Conservation (phyloP, 768 basidiomycete genomes). For the Suillus placidus region DNA sequence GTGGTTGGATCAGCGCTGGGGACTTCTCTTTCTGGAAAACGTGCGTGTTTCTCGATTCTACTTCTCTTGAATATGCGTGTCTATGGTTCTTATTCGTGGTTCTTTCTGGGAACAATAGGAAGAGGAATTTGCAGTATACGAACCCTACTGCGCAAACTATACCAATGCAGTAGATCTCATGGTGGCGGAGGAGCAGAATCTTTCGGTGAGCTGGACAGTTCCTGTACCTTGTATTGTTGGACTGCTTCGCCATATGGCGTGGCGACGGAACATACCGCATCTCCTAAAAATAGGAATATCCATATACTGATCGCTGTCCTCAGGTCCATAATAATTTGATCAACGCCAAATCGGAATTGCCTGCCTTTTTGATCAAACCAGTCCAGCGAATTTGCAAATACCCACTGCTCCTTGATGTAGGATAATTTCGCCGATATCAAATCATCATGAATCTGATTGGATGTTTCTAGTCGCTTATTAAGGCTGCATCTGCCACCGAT, state of each 20-base stretch:
- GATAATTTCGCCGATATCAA: conserved; percentile 22
- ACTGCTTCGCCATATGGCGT: conserved; percentile 23
- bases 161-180: conserved; percentile 84
- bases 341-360: conserved; percentile 89
- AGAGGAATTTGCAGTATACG: conserved; percentile 93
- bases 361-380: conserved; percentile 97
- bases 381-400: conserved; percentile 99
- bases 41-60: conserved; percentile 52
- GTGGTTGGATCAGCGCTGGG: conserved; percentile 89
- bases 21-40: conserved; percentile 78
- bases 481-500: conserved; percentile 61
- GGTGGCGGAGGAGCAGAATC: conserved; percentile 82
- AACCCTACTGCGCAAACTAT: conserved; percentile 97
- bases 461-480: conserved; percentile 65
- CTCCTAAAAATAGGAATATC: conserved; percentile 25
- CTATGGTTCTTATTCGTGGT: conserved; percentile 8
- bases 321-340: conserved; percentile 83
- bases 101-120: conserved; percentile 68
- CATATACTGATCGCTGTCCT: conserved; percentile 18
- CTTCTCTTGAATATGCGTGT: conserved; percentile 23
- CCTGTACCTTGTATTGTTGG: conserved; percentile 4
- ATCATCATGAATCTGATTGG: conserved; percentile 13
- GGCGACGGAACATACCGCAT: conserved; percentile 21
- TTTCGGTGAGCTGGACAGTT: conserved; percentile 62
- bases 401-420: conserved; percentile 87